These are phyloP conservation scores for Aspergillus mulundensis DNA, from an alignment of 495 filamentous ascomycete species.

Conservation along the genomic window DNA sequence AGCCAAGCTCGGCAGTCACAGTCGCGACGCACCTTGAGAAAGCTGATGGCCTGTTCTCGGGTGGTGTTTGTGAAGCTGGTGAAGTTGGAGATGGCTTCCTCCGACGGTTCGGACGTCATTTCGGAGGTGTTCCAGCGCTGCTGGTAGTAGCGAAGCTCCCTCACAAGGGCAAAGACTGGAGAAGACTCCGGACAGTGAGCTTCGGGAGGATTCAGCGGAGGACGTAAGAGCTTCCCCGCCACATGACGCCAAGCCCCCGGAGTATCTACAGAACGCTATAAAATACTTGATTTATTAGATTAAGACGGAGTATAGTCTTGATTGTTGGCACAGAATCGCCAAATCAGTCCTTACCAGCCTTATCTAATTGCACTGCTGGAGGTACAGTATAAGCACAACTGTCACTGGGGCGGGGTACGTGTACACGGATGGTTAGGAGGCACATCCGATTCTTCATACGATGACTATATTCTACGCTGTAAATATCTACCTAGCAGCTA, in stretches of 20 bases:
- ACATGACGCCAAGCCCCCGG: conserved; percentile 29
- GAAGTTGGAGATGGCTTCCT: conserved; percentile 45
- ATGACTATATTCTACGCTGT: too few relatives aligned
- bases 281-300: too few relatives aligned
- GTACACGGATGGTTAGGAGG: too few relatives aligned
- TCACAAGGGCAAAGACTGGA: neutral
- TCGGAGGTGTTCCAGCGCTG: conserved; percentile 7
- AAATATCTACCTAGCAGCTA: too few relatives aligned
- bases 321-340: too few relatives aligned
- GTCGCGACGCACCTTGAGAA: conserved; percentile 36
- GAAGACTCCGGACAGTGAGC: neutral
- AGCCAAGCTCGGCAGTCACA: neutral
- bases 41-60: conserved; percentile 44
- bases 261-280: neutral
- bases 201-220: neutral
- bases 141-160: neutral
- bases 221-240: conserved; percentile 34
- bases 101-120: conserved; percentile 43
- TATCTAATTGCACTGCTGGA: too few relatives aligned
- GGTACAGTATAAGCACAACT: too few relatives aligned
- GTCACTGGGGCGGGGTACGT: too few relatives aligned
- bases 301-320: too few relatives aligned
- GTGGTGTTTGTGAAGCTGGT: conserved; percentile 43
- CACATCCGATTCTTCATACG: too few relatives aligned
- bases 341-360: too few relatives aligned